Evolutionary conservation across 257 asterid species (phyloP).

Genomic region (Rubia yunnanensis): DNA sequence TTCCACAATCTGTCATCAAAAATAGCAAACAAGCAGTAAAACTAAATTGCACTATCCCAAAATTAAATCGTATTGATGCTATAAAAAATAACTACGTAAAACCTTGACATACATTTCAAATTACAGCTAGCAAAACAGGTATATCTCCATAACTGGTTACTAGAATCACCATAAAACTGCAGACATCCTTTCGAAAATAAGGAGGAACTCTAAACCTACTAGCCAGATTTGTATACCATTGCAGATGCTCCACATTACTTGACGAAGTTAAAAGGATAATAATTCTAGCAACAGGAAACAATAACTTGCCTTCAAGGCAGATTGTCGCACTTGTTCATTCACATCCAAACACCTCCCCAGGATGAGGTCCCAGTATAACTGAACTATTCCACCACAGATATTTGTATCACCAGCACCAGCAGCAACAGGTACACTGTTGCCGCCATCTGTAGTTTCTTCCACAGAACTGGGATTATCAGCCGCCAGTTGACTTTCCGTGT

Average conservation of each 20-base stretch:
- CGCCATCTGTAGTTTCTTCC: conserved; percentile 41
- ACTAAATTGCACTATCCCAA: neutral
- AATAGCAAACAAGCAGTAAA: neutral
- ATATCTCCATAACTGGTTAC: neutral
- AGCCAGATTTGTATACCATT: neutral
- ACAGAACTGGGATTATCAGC: conserved; percentile 41
- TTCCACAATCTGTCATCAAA: conserved; percentile 61
- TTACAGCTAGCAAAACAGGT: neutral
- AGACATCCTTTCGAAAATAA: neutral
- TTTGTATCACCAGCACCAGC: conserved; percentile 99
- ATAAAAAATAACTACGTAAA: neutral
- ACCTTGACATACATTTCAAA: neutral
- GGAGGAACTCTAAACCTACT: neutral
- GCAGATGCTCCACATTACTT: neutral
- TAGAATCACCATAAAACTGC: neutral
- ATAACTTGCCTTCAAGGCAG: conserved; percentile 68
- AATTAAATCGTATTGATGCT: neutral
- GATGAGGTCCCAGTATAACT: conserved; percentile 74
- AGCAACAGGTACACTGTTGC: conserved; percentile 80
- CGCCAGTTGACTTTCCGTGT: conserved; percentile 89
- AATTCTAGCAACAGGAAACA: neutral
- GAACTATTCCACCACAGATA: conserved; percentile 92
- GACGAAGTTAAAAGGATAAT: neutral
- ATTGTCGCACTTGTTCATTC: conserved; percentile 76
- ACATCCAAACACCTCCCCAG: conserved; percentile 77